Evolutionary conservation across 192 early-diverging fungal genomes (phyloP).

Genomic region (Podila clonocystis): DNA sequence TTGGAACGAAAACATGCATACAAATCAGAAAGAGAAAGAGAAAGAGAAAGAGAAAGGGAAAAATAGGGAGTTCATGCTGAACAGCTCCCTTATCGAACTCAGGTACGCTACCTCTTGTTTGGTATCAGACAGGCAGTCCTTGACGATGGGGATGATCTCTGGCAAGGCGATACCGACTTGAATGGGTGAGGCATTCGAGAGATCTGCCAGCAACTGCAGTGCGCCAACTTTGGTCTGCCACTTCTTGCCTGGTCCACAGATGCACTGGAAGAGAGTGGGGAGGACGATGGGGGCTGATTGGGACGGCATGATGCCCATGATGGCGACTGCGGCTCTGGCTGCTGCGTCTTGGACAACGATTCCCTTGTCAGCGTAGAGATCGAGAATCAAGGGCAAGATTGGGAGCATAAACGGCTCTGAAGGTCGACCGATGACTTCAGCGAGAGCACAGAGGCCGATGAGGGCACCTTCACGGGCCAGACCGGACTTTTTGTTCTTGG

Average conservation of each 20-base stretch:
- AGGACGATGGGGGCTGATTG: conserved; percentile 62
- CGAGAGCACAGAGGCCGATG: conserved; percentile 70
- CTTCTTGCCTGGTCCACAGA: conserved; percentile 74
- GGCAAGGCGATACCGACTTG: conserved; percentile 61
- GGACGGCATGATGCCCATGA: conserved; percentile 54
- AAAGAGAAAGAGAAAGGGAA: not conserved
- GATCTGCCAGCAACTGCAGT: conserved; percentile 52
- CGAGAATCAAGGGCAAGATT: conserved; percentile 67
- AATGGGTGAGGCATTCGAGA: conserved; percentile 55
- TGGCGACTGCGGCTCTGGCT: conserved; percentile 45
- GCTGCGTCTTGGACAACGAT: conserved; percentile 61
- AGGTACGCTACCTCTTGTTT: conserved; percentile 68
- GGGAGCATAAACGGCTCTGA: conserved; percentile 73
- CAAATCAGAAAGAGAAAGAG: not conserved
- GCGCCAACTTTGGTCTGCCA: conserved; percentile 80
- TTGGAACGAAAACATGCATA: too few relatives aligned
- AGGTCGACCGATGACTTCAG: conserved; percentile 64
- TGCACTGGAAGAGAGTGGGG: conserved; percentile 70
- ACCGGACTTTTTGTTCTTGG: conserved; percentile 75
- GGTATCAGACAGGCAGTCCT: conserved; percentile 77
- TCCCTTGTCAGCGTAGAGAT: conserved; percentile 65
- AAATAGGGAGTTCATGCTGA: not conserved
- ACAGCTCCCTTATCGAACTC: not conserved
- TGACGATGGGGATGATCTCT: conserved; percentile 76
- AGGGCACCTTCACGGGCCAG: conserved; percentile 71